Percentiles rank a stretch among this genome's conserved stretches.
Conservation (phyloP, 2,329 filamentous ascomycete species). For the Leptographium wingfieldii region DNA sequence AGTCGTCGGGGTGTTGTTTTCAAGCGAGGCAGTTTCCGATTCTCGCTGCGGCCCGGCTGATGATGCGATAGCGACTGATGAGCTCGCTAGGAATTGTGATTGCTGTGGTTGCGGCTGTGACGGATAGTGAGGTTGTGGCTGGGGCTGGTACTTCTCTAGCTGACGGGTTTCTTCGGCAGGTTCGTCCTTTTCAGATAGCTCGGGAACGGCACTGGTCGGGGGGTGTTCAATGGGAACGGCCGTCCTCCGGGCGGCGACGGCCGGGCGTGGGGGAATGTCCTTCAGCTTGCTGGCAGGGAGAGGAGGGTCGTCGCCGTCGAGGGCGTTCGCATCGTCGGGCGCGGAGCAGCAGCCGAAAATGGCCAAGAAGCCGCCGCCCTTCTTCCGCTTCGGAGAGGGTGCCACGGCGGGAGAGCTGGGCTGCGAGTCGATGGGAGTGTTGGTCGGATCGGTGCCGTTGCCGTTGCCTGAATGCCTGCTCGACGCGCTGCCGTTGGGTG, state of each 20-base stretch:
- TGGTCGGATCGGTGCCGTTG: constrained; percentile 39
- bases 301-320: constrained; percentile 41
- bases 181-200: constrained; percentile 37
- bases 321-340: constrained; percentile 43
- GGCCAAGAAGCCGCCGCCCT: constrained; percentile 35
- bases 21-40: constrained; percentile 29
- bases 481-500: constrained; percentile 52
- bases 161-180: constrained; percentile 15
- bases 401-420: constrained; percentile 37
- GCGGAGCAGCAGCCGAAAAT: constrained; percentile 56
- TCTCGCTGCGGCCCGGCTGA: constrained; percentile 28
- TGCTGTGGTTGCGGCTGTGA: constrained; percentile 4
- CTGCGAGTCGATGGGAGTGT: constrained; percentile 35
- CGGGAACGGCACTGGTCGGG: constrained; percentile 24
- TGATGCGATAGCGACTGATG: constrained; percentile 18
- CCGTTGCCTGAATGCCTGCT: constrained; percentile 44
- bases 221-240: constrained; percentile 39
- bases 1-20: constrained; percentile 27
- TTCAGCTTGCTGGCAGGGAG: constrained; percentile 43
- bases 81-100: constrained; percentile 10
- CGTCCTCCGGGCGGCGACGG: constrained; percentile 41
- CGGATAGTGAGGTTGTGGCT: not conserved
- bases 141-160: constrained; percentile 2
- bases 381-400: constrained; percentile 37
- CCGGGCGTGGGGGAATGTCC: constrained; percentile 40